These are phyloP conservation scores for Kwoniella shandongensis DNA, from an alignment of 768 basidiomycete species.

Conservation along the genomic window DNA sequence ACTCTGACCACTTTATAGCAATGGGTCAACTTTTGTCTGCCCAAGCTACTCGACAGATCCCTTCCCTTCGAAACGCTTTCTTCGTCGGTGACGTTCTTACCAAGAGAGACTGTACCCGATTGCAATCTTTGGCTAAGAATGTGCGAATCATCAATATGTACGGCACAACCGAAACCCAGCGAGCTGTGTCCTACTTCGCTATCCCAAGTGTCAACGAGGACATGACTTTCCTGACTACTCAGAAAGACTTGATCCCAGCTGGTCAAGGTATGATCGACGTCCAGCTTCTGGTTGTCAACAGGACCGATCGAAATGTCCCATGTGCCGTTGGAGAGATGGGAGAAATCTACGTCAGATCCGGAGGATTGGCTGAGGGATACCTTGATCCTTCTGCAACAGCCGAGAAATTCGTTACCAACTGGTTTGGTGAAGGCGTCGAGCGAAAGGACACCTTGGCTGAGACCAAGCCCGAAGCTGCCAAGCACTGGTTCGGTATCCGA, in stretches of 20 bases:
- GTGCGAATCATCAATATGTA: conserved; percentile 99
- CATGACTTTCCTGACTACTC: conserved; percentile 83
- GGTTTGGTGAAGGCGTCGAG: conserved; percentile 66
- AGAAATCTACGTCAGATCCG: conserved; percentile 96
- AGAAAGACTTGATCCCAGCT: conserved; percentile 97
- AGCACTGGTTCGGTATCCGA: conserved; percentile 89
- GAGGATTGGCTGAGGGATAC: conserved; percentile 94
- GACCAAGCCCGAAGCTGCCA: conserved; percentile 59
- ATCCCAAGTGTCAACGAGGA: conserved; percentile 82
- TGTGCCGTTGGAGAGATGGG: conserved; percentile 96
- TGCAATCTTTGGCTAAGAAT: conserved; percentile 88
- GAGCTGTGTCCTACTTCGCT: conserved; percentile 94
- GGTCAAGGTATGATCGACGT: conserved; percentile 97
- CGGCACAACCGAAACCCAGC: conserved; percentile 98
- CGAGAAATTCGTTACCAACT: conserved; percentile 92
- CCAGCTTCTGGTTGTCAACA: conserved; percentile 92
- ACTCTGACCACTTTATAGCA: conserved; percentile 55
- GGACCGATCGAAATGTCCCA: conserved; percentile 74
- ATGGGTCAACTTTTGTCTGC: conserved; percentile 99
- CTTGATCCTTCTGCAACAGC: conserved; percentile 75
- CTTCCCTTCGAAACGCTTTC: conserved; percentile 84
- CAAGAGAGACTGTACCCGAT: conserved; percentile 91
- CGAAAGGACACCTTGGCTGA: conserved; percentile 72
- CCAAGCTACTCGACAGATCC: conserved; percentile 76
- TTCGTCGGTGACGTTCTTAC: conserved; percentile 99